These are phyloP conservation scores for Pochonia chlamydosporia DNA, from an alignment of 2,329 filamentous ascomycete species.

Conservation along the genomic window DNA sequence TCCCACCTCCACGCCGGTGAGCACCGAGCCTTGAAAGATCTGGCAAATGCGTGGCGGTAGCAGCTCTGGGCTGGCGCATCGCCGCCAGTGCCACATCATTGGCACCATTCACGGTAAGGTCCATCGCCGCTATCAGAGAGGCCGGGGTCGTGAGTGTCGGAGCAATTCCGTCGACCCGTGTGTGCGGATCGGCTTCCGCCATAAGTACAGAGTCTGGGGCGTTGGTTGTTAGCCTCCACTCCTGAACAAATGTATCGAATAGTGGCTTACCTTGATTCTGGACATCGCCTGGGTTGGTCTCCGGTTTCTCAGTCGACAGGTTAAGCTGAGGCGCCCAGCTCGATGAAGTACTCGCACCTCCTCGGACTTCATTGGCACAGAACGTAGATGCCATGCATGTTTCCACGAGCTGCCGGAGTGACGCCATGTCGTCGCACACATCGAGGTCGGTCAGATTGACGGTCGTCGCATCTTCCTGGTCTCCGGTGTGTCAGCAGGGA, in stretches of 20 bases:
- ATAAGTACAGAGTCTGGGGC: neutral
- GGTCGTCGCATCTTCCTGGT: neutral
- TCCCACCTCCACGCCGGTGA: neutral
- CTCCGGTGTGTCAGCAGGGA: constrained; percentile 1
- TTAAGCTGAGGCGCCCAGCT: neutral
- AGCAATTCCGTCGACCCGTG: neutral
- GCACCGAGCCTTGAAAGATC: neutral
- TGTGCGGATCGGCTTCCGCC: neutral
- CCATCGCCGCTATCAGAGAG: neutral
- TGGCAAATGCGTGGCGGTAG: neutral
- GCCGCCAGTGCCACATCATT: neutral
- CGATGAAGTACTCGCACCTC: neutral
- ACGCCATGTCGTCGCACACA: constrained; percentile 1
- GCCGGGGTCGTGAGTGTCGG: neutral
- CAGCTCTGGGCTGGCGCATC: neutral
- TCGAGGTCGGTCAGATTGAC: neutral
- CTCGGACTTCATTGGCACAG: neutral
- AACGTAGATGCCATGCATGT: neutral
- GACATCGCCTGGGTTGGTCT: neutral
- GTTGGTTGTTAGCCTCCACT: neutral
- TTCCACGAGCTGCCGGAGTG: neutral
- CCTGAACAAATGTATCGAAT: neutral
- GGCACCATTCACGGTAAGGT: neutral
- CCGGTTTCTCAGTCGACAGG: neutral
- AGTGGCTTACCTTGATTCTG: constrained; percentile 1